These are phyloP conservation scores for Diaporthe citriasiana DNA, from an alignment of 2,329 filamentous ascomycete genomes.

Conservation along the genomic window DNA sequence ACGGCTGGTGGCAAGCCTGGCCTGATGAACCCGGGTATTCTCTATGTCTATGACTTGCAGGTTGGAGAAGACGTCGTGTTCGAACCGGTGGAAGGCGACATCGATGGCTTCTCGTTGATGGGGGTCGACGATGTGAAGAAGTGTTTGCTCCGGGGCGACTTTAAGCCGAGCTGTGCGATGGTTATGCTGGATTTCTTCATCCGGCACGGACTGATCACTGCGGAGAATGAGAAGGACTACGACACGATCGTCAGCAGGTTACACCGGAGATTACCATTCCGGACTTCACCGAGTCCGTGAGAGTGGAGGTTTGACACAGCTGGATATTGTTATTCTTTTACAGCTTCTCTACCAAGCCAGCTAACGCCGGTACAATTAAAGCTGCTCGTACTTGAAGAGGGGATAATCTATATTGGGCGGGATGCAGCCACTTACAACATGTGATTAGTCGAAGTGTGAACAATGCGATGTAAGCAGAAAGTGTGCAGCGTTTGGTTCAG, in stretches of 20 bases:
- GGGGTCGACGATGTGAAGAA: conserved; percentile 69
- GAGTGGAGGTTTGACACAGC: background rate
- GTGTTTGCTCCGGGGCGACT: conserved; percentile 76
- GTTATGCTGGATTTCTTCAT: conserved; percentile 88
- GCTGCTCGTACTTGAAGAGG: background rate
- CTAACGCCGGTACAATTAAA: background rate
- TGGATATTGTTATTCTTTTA: background rate
- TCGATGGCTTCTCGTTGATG: conserved; percentile 80
- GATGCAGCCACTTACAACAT: no score
- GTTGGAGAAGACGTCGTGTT: conserved; percentile 70
- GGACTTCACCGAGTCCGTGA: background rate
- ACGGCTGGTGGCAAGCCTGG: conserved; percentile 24
- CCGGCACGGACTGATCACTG: conserved; percentile 79
- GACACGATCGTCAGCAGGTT: conserved; percentile 4
- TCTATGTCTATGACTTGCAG: conserved; percentile 83
- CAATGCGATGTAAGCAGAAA: background rate
- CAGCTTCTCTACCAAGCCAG: background rate
- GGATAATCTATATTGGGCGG: background rate
- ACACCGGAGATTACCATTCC: conserved; percentile 30
- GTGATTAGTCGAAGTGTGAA: no score
- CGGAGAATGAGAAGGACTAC: conserved; percentile 79
- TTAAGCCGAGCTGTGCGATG: conserved; percentile 87
- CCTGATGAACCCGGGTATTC: conserved; percentile 51
- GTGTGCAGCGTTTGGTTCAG: background rate
- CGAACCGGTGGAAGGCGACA: conserved; percentile 81